A percentile compares a stretch with the other conserved stretches of the same genome.
These are phyloP conservation scores for Lathyrus oleraceus DNA, from an alignment of 306 rosid genomes.

Conservation along the genomic window DNA sequence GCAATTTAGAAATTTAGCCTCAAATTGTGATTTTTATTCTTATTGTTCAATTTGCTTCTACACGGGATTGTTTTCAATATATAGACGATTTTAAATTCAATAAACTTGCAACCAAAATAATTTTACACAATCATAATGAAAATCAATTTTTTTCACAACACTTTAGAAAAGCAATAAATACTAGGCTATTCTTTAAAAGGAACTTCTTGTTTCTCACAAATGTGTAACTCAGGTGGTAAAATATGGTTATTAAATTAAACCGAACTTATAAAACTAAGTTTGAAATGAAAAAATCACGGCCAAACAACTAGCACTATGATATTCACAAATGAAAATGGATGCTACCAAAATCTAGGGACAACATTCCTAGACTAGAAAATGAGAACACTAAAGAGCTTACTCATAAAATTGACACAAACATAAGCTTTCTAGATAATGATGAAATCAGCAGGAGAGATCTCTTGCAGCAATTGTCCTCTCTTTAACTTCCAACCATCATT, in stretches of 20 bases:
- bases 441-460: constrained; percentile 9
- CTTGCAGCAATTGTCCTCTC: background rate
- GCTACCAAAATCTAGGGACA: background rate
- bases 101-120: background rate
- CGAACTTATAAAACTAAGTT: too few species aligned
- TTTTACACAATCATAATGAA: background rate
- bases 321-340: too few species aligned
- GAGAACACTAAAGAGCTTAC: constrained; percentile 24
- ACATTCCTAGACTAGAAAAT: constrained; percentile 8
- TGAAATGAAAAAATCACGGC: too few species aligned
- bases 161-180: too few species aligned
- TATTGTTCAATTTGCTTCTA: background rate
- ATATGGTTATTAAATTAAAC: too few species aligned
- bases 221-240: too few species aligned
- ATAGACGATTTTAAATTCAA: background rate
- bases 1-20: background rate
- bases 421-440: background rate
- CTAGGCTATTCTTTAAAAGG: too few species aligned
- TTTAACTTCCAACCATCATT: constrained; percentile 9
- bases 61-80: too few species aligned
- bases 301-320: too few species aligned
- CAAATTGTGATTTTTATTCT: background rate
- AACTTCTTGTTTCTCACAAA: too few species aligned
- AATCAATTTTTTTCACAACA: too few species aligned
- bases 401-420: constrained; percentile 1